Evolutionary conservation across 129 eudicot species (phyloP).

Genomic region (Chrysanthemum lavandulifolium): DNA sequence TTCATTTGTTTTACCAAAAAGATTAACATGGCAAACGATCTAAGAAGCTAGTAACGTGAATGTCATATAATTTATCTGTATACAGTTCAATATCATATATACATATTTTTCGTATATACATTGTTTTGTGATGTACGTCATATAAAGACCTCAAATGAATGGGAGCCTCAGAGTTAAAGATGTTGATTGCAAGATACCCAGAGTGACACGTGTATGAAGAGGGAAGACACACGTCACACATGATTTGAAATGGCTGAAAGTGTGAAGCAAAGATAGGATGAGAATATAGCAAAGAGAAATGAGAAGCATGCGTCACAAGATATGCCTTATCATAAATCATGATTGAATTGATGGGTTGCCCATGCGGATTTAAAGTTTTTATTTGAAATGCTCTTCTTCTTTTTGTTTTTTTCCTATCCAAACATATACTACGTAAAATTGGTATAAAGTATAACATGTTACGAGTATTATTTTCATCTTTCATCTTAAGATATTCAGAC

Average conservation of each 20-base stretch:
- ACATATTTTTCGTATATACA: no score
- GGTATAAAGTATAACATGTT: no score
- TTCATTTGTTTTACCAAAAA: no score
- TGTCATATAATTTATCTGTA: no score
- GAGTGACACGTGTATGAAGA: neutral
- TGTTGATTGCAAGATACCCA: neutral
- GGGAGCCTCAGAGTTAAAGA: neutral
- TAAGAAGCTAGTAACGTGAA: no score
- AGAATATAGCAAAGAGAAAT: neutral
- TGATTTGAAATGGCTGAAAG: conserved; percentile 13
- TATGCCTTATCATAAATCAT: conserved; percentile 11
- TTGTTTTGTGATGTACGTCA: neutral
- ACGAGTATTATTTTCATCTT: no score
- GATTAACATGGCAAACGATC: no score
- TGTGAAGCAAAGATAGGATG: conserved; percentile 11
- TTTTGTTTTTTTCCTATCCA: no score
- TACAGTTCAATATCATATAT: no score
- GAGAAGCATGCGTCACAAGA: conserved; percentile 19
- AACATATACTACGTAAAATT: no score
- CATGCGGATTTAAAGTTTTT: neutral
- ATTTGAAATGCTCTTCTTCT: no score
- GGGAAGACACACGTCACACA: conserved; percentile 13
- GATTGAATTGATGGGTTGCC: conserved; percentile 15
- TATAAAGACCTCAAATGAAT: neutral
- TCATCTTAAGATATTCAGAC: no score